A percentile compares a stretch with the other conserved stretches of the same genome.
Evolutionary conservation across 2,329 filamentous ascomycete species (phyloP).

Genomic region (Talaromyces sp.): DNA sequence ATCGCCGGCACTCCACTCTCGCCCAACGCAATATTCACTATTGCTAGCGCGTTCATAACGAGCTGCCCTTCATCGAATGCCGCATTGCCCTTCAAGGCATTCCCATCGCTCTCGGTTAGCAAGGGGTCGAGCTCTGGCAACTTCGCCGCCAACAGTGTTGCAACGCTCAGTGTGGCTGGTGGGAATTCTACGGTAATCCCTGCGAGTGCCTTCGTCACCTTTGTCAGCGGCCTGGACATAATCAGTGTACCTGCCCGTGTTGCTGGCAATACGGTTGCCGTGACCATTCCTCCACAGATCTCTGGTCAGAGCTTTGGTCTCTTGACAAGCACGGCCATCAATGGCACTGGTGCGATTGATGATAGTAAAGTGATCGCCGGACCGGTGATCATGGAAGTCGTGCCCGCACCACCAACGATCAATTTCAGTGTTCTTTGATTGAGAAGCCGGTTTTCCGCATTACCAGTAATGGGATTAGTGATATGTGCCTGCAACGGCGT

Average conservation of each 20-base stretch:
- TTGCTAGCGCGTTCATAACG: constrained; percentile 63
- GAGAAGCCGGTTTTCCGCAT: neutral
- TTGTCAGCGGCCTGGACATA: constrained; percentile 28
- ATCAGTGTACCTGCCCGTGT: constrained; percentile 25
- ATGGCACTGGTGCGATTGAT: constrained; percentile 21
- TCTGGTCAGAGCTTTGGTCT: constrained; percentile 33
- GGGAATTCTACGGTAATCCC: neutral
- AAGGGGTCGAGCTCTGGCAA: constrained; percentile 18
- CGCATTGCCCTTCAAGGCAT: constrained; percentile 59
- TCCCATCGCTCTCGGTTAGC: constrained; percentile 48
- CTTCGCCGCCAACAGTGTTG: constrained; percentile 2
- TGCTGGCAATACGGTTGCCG: constrained; percentile 26
- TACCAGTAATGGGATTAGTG: neutral
- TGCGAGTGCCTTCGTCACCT: constrained; percentile 25
- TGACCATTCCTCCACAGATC: constrained; percentile 2
- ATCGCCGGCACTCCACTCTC: constrained; percentile 61
- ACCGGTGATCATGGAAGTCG: constrained; percentile 35
- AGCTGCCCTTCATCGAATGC: constrained; percentile 57
- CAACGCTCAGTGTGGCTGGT: neutral
- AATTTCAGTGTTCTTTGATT: constrained; percentile 11
- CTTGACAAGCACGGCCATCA: constrained; percentile 27
- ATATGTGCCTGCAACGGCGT: neutral
- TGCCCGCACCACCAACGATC: constrained; percentile 24
- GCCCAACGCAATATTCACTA: constrained; percentile 61
- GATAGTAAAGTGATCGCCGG: constrained; percentile 34